Percentiles rank a stretch among this genome's conserved stretches.
These are phyloP conservation scores for Lactarius indigo DNA, from an alignment of 768 basidiomycete species.

Conservation along the genomic window DNA sequence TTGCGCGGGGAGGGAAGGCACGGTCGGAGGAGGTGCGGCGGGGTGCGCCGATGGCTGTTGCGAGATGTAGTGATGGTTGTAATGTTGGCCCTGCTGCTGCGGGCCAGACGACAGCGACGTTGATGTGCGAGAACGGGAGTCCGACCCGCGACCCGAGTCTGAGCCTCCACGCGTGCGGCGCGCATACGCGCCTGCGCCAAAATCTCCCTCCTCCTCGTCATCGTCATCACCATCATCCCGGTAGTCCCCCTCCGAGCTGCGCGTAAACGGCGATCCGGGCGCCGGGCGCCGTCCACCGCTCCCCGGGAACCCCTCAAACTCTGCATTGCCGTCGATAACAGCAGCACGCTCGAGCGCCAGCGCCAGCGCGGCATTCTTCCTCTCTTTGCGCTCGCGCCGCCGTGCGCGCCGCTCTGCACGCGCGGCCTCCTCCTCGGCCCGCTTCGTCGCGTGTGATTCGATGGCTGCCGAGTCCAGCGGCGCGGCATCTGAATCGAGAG, in stretches of 20 bases:
- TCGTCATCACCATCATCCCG: constrained; percentile 41
- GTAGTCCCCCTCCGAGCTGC: constrained; percentile 10
- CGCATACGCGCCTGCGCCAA: constrained; percentile 55
- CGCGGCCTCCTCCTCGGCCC: constrained; percentile 30
- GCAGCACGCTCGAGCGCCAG: constrained; percentile 34
- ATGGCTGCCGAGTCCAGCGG: constrained; percentile 59
- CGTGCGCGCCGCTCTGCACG: constrained; percentile 49
- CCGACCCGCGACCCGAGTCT: constrained; percentile 42
- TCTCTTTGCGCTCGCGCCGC: constrained; percentile 44
- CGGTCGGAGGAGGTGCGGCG: neutral
- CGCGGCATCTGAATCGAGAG: constrained; percentile 70
- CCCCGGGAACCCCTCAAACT: constrained; percentile 69
- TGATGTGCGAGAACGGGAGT: constrained; percentile 61
- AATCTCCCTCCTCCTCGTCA: constrained; percentile 50
- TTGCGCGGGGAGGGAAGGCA: constrained; percentile 1
- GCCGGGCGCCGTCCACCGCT: constrained; percentile 32
- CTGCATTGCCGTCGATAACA: constrained; percentile 31
- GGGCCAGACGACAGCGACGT: constrained; percentile 35
- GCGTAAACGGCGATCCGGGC: constrained; percentile 26
- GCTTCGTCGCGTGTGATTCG: constrained; percentile 37
- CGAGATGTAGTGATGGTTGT: constrained; percentile 30
- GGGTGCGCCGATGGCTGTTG: constrained; percentile 25
- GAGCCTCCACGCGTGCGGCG: constrained; percentile 33
- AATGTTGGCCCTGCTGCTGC: constrained; percentile 6
- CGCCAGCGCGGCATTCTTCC: constrained; percentile 40